Percentiles rank a stretch among this genome's conserved stretches.
Evolutionary conservation across 495 filamentous ascomycete genomes (phyloP).

Genomic region (Penicillium arizonense): DNA sequence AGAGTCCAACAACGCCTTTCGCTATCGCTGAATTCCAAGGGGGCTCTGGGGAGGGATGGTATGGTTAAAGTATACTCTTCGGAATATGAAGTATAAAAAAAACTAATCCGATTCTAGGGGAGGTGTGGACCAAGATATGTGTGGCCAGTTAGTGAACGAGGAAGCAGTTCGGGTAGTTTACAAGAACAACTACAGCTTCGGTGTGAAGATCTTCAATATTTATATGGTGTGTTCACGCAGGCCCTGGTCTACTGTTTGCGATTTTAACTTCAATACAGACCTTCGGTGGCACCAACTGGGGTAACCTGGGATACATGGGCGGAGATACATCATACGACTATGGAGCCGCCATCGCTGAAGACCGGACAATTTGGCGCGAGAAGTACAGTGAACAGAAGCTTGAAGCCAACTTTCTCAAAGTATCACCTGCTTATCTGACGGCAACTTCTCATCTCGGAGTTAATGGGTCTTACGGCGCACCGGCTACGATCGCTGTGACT

Average conservation of each 20-base stretch:
- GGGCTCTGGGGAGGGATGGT: conserved; percentile 12
- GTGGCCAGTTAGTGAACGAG: conserved; percentile 54
- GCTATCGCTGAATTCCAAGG: conserved; percentile 53
- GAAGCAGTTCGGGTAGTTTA: conserved; percentile 71
- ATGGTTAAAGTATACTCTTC: not conserved
- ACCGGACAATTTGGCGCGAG: conserved; percentile 57
- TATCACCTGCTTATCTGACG: conserved; percentile 60
- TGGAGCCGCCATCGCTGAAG: conserved; percentile 60
- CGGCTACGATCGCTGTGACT: conserved; percentile 50
- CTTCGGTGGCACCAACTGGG: conserved; percentile 73
- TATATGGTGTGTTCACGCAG: conserved; percentile 53
- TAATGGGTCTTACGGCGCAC: conserved; percentile 45
- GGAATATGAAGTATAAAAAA: not conserved
- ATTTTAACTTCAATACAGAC: conserved; percentile 31
- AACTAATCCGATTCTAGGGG: conserved; percentile 44
- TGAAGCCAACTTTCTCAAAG: conserved; percentile 64
- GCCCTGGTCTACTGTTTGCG: not conserved
- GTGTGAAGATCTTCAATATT: conserved; percentile 55
- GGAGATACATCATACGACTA: conserved; percentile 72
- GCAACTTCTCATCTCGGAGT: conserved; percentile 36
- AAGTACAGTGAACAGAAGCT: conserved; percentile 75
- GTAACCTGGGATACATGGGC: conserved; percentile 66
- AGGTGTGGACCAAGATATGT: conserved; percentile 58
- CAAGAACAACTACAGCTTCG: conserved; percentile 68
- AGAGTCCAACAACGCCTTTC: conserved; percentile 61